These are phyloP conservation scores for Starmerella apicola DNA, from an alignment of 805 yeast species.

Conservation along the genomic window DNA sequence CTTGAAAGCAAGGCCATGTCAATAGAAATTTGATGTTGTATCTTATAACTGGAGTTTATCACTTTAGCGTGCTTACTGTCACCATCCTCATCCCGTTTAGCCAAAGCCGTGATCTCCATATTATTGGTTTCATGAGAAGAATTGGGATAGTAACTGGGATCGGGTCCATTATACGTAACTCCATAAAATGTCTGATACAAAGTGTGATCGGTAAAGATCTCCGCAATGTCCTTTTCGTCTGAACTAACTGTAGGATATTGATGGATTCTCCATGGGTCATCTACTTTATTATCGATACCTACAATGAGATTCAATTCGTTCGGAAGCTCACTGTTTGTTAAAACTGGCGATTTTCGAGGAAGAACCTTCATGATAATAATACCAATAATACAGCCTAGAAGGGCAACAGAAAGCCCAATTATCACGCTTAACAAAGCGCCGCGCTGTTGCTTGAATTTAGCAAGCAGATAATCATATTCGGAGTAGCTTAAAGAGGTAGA, in stretches of 20 bases:
- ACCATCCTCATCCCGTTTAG: neutral
- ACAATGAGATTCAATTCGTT: neutral
- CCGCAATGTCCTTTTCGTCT: slow-evolving; percentile 5
- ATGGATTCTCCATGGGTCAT: neutral
- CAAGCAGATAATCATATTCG: neutral
- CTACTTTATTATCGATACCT: neutral
- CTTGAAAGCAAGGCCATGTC: slow-evolving; percentile 49
- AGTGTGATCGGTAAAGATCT: slow-evolving; percentile 9
- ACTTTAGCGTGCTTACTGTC: neutral
- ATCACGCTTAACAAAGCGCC: neutral
- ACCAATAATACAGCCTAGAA: slow-evolving; percentile 6
- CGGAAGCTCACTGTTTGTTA: neutral
- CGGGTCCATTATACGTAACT: slow-evolving; percentile 10
- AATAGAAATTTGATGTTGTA: slow-evolving; percentile 35
- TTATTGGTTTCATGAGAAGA: too few species aligned
- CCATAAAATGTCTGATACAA: slow-evolving; percentile 11
- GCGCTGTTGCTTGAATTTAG: neutral
- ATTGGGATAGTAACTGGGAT: neutral
- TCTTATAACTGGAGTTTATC: neutral
- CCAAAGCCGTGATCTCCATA: too few species aligned
- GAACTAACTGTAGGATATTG: slow-evolving; percentile 2
- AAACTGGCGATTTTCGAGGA: neutral
- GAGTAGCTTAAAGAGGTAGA: too few species aligned
- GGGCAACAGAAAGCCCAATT: slow-evolving; percentile 1
- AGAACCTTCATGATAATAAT: slow-evolving; percentile 2